These are phyloP conservation scores for Aspergillus ellipticus DNA, from an alignment of 495 filamentous ascomycete species.

Conservation along the genomic window DNA sequence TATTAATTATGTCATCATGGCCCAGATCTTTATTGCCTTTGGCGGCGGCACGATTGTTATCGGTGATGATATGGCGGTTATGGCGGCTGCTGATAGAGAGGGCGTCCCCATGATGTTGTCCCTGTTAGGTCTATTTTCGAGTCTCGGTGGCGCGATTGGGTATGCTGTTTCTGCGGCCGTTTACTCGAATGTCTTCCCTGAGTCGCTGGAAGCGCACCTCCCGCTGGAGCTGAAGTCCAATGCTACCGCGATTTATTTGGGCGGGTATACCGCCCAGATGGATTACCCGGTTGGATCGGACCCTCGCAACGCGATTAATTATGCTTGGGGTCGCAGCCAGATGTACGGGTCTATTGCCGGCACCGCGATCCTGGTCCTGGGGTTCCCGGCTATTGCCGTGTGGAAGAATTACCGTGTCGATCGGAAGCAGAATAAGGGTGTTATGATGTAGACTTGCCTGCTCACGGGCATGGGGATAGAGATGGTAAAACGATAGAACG, in stretches of 20 bases:
- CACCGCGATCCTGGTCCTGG: slow-evolving; percentile 31
- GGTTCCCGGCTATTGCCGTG: slow-evolving; percentile 32
- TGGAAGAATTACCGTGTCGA: slow-evolving; percentile 44
- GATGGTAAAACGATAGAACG: too few relatives aligned
- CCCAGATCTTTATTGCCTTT: slow-evolving; percentile 70
- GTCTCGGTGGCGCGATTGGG: slow-evolving; percentile 62
- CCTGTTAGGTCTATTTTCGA: slow-evolving; percentile 55
- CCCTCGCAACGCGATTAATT: slow-evolving; percentile 49
- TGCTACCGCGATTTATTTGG: slow-evolving; percentile 38
- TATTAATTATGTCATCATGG: slow-evolving; percentile 68
- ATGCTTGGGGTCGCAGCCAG: slow-evolving; percentile 56
- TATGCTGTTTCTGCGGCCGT: slow-evolving; percentile 57
- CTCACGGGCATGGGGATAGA: too few relatives aligned
- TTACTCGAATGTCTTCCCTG: slow-evolving; percentile 59
- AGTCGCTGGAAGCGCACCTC: slow-evolving; percentile 43
- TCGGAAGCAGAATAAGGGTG: slow-evolving; percentile 42
- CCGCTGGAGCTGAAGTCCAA: slow-evolving; percentile 37
- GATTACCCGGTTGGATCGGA: slow-evolving; percentile 47
- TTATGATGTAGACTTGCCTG: background rate
- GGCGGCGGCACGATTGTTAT: slow-evolving; percentile 59
- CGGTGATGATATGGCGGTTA: slow-evolving; percentile 62
- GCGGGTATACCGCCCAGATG: slow-evolving; percentile 44
- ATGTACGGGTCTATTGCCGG: slow-evolving; percentile 54
- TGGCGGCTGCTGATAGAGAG: slow-evolving; percentile 53
- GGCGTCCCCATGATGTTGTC: slow-evolving; percentile 64